A percentile compares a stretch with the other conserved stretches of the same genome.
phyloP scores from a whole-genome alignment of 2,329 filamentous ascomycete species.

The Trichoderma asperellum region DNA sequence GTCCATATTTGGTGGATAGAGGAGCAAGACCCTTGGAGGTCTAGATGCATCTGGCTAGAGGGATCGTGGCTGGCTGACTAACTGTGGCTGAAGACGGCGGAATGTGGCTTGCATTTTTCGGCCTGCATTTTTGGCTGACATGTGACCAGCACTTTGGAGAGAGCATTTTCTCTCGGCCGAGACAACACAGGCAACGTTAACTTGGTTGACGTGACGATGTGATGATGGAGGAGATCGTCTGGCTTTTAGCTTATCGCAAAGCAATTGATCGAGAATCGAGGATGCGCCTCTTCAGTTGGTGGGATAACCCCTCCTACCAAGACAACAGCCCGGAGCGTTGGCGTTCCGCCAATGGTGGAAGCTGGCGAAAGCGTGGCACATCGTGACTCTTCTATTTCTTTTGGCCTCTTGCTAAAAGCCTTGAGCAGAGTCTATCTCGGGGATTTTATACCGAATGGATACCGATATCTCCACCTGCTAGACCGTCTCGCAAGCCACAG shows the following conservation, averaged over 20 bases:
- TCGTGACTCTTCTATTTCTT: conserved; percentile 4
- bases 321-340: not conserved
- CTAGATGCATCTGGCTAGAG: not conserved
- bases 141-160: not conserved
- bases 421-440: conserved; percentile 5
- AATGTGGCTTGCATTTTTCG: not conserved
- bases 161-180: not conserved
- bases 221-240: not conserved
- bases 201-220: not conserved
- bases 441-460: not conserved
- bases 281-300: conserved; percentile 6
- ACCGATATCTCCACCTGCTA: not conserved
- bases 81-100: not conserved
- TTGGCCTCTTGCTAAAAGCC: not conserved
- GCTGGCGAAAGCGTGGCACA: not conserved
- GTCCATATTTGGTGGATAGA: conserved; percentile 7
- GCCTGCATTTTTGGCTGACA: not conserved
- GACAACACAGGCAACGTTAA: not conserved
- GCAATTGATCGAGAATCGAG: not conserved
- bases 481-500: conserved; percentile 13
- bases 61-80: not conserved
- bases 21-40: conserved; percentile 1
- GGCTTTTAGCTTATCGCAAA: conserved; percentile 16
- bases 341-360: conserved; percentile 13
- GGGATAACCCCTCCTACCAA: not conserved